phyloP scores from a whole-genome alignment of 495 filamentous ascomycete species.

The Penicillium riverlandense region DNA sequence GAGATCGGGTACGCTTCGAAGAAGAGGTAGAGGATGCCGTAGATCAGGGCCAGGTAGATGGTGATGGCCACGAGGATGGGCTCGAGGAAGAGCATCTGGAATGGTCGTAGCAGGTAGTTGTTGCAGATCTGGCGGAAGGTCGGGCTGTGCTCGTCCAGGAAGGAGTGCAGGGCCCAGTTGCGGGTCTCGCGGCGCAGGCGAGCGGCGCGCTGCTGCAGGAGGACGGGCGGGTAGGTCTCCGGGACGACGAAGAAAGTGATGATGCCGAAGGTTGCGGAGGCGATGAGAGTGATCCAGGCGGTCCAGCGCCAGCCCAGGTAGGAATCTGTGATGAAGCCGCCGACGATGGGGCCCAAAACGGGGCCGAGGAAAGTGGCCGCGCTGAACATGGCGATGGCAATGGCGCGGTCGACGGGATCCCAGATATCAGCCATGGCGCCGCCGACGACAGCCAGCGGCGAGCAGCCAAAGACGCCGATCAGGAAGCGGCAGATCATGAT shows the following conservation, averaged over 20 bases:
- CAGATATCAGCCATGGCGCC: constrained; percentile 58
- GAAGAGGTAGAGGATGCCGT: constrained; percentile 58
- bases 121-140: constrained; percentile 35
- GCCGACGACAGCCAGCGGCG: constrained; percentile 54
- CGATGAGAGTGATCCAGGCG: constrained; percentile 56
- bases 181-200: constrained; percentile 51
- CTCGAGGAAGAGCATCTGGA: constrained; percentile 52
- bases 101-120: constrained; percentile 52
- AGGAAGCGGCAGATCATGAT: constrained; percentile 58
- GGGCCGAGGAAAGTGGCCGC: constrained; percentile 50
- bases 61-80: constrained; percentile 52
- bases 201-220: constrained; percentile 50
- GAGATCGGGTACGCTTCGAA: constrained; percentile 55
- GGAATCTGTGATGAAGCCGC: constrained; percentile 49
- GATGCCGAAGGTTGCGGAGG: constrained; percentile 40
- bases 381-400: constrained; percentile 52
- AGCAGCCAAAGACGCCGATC: constrained; percentile 53
- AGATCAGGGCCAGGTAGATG: constrained; percentile 45
- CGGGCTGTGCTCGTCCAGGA: constrained; percentile 48
- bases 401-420: constrained; percentile 50
- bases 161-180: constrained; percentile 54
- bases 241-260: constrained; percentile 44
- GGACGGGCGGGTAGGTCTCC: constrained; percentile 53
- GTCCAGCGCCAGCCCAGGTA: constrained; percentile 60
- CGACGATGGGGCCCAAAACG: constrained; percentile 38